Evolutionary conservation across 306 rosid genomes (phyloP).

Genomic region (Mimosa pudica): DNA sequence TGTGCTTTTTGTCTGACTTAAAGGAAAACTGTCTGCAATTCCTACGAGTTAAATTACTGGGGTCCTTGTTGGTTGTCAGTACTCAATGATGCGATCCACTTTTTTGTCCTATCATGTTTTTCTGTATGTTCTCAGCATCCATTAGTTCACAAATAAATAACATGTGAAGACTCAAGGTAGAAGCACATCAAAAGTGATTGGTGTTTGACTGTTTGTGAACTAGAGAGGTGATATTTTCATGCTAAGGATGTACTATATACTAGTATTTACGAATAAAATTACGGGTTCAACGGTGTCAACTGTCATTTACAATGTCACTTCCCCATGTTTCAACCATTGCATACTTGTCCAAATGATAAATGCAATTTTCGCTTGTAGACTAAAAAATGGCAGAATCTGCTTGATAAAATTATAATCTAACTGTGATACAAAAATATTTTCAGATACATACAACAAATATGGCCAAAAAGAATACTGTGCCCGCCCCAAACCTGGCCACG

Average conservation of each 20-base stretch:
- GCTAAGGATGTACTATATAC: neutral
- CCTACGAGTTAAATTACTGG: neutral
- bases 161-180: neutral
- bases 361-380: neutral
- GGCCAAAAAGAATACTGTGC: conserved; percentile 18
- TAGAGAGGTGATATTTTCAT: neutral
- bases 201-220: neutral
- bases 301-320: no score
- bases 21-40: neutral
- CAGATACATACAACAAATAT: conserved; percentile 37
- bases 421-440: conserved; percentile 25
- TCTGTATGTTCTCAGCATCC: neutral
- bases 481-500: conserved; percentile 30
- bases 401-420: neutral
- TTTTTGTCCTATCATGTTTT: no score
- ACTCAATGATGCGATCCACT: neutral
- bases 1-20: conserved; percentile 4
- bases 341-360: neutral
- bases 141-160: neutral
- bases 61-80: neutral
- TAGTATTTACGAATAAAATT: neutral
- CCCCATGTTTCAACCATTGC: neutral
- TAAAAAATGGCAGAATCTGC: conserved; percentile 7
- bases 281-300: neutral
- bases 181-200: neutral